Percentiles rank a stretch among this genome's conserved stretches.
Conservation (phyloP, 108 stramenopile species). For the Bacterosira constricta region DNA sequence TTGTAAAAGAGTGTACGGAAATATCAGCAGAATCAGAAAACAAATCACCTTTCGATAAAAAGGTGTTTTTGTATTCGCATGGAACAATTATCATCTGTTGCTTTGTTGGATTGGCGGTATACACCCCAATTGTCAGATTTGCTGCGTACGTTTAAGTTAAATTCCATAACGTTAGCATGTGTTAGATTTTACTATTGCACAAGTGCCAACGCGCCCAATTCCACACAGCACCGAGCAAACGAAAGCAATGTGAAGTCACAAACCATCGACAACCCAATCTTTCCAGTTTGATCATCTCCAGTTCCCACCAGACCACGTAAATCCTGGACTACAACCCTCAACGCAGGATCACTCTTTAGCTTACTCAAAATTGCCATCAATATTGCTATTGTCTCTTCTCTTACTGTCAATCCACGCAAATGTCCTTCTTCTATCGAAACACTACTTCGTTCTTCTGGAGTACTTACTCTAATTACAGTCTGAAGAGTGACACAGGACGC, state of each 20-base stretch:
- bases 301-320: constrained; percentile 23
- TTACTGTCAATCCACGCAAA: constrained; percentile 54
- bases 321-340: constrained; percentile 17
- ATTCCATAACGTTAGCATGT: too few species aligned
- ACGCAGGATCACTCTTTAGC: constrained; percentile 21
- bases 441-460: constrained; percentile 58
- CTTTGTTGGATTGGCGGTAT: constrained; percentile 53
- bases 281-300: neutral
- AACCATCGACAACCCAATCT: constrained; percentile 15
- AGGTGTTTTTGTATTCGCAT: constrained; percentile 56
- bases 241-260: constrained; percentile 75
- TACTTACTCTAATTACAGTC: constrained; percentile 55
- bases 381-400: constrained; percentile 53
- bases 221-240: constrained; percentile 76
- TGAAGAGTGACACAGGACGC: constrained; percentile 38
- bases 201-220: constrained; percentile 73
- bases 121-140: constrained; percentile 56
- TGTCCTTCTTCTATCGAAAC: constrained; percentile 29
- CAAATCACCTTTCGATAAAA: constrained; percentile 39
- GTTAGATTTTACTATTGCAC: constrained; percentile 14
- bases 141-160: too few species aligned
- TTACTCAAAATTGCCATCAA: constrained; percentile 35
- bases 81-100: constrained; percentile 50
- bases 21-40: constrained; percentile 32
- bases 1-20: constrained; percentile 65